Conservation (phyloP, 768 basidiomycete species). For the Lentinula aciculospora region DNA sequence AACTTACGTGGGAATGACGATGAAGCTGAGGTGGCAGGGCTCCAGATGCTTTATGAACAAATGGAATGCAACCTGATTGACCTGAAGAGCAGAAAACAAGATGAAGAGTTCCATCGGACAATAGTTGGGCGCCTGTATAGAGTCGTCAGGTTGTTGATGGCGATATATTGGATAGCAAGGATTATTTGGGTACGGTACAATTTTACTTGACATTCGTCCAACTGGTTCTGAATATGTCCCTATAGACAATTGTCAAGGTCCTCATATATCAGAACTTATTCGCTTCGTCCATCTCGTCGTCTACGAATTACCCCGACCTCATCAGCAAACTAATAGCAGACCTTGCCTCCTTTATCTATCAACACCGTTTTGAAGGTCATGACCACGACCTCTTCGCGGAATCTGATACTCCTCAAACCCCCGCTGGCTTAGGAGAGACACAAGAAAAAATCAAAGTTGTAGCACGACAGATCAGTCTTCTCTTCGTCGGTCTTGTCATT, state of each 20-base stretch:
- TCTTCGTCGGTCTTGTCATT: constrained; percentile 73
- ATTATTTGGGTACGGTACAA: constrained; percentile 46
- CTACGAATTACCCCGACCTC: constrained; percentile 35
- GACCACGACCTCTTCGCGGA: constrained; percentile 20
- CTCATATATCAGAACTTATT: constrained; percentile 25
- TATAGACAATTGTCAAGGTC: constrained; percentile 48
- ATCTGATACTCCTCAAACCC: constrained; percentile 18
- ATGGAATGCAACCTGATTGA: constrained; percentile 54
- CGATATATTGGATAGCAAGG: constrained; percentile 61
- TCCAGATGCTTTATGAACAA: constrained; percentile 63
- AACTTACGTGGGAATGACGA: constrained; percentile 41
- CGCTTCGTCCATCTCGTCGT: constrained; percentile 19
- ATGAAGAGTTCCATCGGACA: constrained; percentile 46
- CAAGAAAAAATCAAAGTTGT: constrained; percentile 31
- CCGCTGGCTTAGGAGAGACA: constrained; percentile 14
- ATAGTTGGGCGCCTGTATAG: constrained; percentile 47
- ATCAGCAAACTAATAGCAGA: constrained; percentile 15
- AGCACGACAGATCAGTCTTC: constrained; percentile 52
- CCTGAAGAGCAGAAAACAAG: constrained; percentile 42
- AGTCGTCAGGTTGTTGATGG: constrained; percentile 47
- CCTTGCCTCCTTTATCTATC: not conserved
- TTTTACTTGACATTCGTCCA: not conserved
- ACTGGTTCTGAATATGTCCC: not conserved
- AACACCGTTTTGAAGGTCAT: constrained; percentile 12
- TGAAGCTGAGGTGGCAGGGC: constrained; percentile 51